These are phyloP conservation scores for Auricularia cornea DNA, from an alignment of 768 basidiomycete species.

Conservation along the genomic window DNA sequence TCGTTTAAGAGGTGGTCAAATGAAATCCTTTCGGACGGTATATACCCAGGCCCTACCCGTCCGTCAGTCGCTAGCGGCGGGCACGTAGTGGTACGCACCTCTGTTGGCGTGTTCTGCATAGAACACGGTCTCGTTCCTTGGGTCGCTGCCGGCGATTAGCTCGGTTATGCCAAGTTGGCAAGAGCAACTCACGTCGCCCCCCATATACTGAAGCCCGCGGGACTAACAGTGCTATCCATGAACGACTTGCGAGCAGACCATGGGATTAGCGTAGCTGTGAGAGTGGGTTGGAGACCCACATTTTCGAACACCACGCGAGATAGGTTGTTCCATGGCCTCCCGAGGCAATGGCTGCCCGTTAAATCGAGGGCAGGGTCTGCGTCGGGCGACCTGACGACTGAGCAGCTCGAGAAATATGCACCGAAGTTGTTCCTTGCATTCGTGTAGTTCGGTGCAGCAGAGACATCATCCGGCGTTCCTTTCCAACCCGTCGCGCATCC, in stretches of 20 bases:
- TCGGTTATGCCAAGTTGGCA: too few species aligned
- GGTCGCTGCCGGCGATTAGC: neutral
- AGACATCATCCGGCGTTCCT: neutral
- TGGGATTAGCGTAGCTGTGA: too few species aligned
- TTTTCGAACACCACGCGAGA: neutral
- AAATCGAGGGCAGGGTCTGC: neutral
- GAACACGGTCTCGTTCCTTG: neutral
- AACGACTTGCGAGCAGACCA: neutral
- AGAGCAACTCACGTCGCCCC: neutral
- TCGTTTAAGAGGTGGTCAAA: slow-evolving; percentile 18
- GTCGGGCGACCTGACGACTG: neutral
- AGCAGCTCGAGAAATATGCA: neutral
- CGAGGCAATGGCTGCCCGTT: neutral
- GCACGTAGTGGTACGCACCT: too few species aligned
- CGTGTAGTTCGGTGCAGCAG: neutral
- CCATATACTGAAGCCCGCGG: neutral
- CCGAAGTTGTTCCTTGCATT: neutral
- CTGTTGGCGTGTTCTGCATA: too few species aligned
- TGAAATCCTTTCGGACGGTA: slow-evolving; percentile 14
- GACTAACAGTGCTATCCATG: neutral
- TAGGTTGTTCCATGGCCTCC: neutral
- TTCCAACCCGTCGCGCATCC: neutral
- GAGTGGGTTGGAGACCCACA: neutral
- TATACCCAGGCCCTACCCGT: neutral
- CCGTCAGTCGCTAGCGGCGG: neutral